Evolutionary conservation across 148 eudicot species (phyloP), one percentile per base, ranked within the genome.

Genomic region (Rhododendron kiyosumense): DNA sequence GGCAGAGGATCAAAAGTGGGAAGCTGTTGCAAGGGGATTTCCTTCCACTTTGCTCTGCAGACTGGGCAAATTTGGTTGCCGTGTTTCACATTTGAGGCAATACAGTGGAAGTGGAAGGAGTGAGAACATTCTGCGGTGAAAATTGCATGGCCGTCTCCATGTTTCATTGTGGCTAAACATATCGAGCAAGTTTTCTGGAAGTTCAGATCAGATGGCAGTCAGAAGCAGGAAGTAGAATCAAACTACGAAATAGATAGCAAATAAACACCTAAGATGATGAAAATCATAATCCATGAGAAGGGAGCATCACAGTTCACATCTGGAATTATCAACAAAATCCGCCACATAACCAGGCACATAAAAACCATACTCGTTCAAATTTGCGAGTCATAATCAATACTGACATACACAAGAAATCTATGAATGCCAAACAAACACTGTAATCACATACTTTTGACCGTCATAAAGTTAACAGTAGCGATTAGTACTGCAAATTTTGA

Each of bases 101-200:
- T 96, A 85, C 98, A 96, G 73, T 91, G 91, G 88, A 92, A 96
- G 85, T 96, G 98, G 87, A 94, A 96, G 48, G 98, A 86, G 86
- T 96, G 98, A 4, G 95, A 91, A 90, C 98, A 96, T 89, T 96
- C 98, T 5, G 98, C 98, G 30, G 98, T 96, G 82, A 94, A 96
- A 86, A 94, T 94, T 38, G 98, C 98, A 82, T 89, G 93, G 79
- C 98, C 98, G 18, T 93, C 94, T 7, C 96, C 96, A 26, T 87
- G 88, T 88, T 88, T 93, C 93, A 96, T 88, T 63, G 91, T 73
- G 51, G 85, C 88, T 88, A 94, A 84, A 88, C 98, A 96, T 89
- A 96, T 93, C 57, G 96, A 91, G 88, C 98, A 96, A 38, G 88
- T 92, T 79, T 92, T 92, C 95, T 93, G 95, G 2, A 88, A 83